A percentile compares a stretch with the other conserved stretches of the same genome.
These are phyloP conservation scores for Kluyveromyces lactis DNA, from an alignment of 805 yeast genomes.

Conservation along the genomic window DNA sequence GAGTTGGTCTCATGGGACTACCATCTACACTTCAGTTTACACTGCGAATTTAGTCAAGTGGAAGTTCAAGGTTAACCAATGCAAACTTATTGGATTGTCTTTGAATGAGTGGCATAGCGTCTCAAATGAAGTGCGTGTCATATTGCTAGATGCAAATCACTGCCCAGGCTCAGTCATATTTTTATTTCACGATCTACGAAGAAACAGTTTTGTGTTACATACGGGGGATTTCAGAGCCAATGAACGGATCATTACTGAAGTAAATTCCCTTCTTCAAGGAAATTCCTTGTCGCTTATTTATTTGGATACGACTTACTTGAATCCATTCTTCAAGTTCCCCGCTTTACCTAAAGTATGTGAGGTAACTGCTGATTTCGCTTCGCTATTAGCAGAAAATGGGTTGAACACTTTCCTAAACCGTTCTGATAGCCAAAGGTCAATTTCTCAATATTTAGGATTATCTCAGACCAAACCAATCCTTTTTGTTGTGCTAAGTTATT, in stretches of 20 bases:
- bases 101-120: conserved; percentile 34
- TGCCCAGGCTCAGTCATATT: conserved; percentile 94
- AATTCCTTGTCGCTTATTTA: conserved; percentile 51
- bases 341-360: conserved; percentile 61
- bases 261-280: conserved; percentile 20
- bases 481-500: conserved; percentile 70
- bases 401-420: conserved; percentile 14
- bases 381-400: conserved; percentile 30
- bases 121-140: conserved; percentile 42
- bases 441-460: conserved; percentile 28
- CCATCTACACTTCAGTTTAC: conserved; percentile 60
- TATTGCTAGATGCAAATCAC: conserved; percentile 79
- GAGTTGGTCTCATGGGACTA: conserved; percentile 60
- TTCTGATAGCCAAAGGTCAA: conserved; percentile 21
- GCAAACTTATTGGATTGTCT: conserved; percentile 34
- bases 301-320: conserved; percentile 84
- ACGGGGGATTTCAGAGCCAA: conserved; percentile 91
- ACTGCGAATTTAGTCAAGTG: conserved; percentile 52
- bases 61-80: conserved; percentile 47
- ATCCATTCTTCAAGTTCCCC: conserved; percentile 70
- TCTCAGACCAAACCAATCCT: conserved; percentile 10
- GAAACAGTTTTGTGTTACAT: conserved; percentile 43
- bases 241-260: conserved; percentile 37
- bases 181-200: conserved; percentile 39
- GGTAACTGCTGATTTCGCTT: conserved; percentile 47